Evolutionary conservation across 2,329 filamentous ascomycete genomes (phyloP), one percentile per base, ranked within the genome.

Genomic region (Xylariomycetidae sp.): DNA sequence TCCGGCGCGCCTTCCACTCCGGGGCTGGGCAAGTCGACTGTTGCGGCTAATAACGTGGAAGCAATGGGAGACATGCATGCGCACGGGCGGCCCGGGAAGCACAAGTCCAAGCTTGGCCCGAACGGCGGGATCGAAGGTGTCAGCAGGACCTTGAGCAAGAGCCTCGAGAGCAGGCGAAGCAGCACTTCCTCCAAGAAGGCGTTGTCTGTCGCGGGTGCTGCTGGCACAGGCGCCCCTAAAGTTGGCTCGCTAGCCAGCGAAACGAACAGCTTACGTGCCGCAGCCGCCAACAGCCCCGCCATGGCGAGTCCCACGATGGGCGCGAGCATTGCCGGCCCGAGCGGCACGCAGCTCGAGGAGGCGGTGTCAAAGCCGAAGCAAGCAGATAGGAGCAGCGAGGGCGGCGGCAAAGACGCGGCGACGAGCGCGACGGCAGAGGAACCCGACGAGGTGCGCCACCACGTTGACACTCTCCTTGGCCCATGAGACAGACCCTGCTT

Each of bases 1-100:
- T 79, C 87, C 1, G 84, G 84, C 1, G 89, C 88, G 3, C 92
- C 92, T 1, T 82, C 84, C n/a, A 96, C 90, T 0, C 90, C 92
- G 0, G 89, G 90, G 0, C 73, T 95, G 34, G 86, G 85, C 24
- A 95, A 94, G 59, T 89, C 82, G 44, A 96, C 92, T 0, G 89
- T 95, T 12, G 87, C 87, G 10, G 82, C 85, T 24, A 88, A 86
- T 43, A 82, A 83, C 34, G 84, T 95, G 24, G 88, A 92, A 56
- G 92, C 87, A 2, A 82, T 81, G 52, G 92, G 86, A 13, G 88
- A 76, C 40, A 75, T 79, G 48, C 71, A 72, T 44, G 65, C 68
- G 3, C 71, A 73, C 41, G 53, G 63, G 35, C 52, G 65, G 38
- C 43, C 55, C 14, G 56, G 50, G 16, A 54, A 60, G 37, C 57